Evolutionary conservation across 2,329 filamentous ascomycete genomes (phyloP).

Genomic region (Lojkania enalia): DNA sequence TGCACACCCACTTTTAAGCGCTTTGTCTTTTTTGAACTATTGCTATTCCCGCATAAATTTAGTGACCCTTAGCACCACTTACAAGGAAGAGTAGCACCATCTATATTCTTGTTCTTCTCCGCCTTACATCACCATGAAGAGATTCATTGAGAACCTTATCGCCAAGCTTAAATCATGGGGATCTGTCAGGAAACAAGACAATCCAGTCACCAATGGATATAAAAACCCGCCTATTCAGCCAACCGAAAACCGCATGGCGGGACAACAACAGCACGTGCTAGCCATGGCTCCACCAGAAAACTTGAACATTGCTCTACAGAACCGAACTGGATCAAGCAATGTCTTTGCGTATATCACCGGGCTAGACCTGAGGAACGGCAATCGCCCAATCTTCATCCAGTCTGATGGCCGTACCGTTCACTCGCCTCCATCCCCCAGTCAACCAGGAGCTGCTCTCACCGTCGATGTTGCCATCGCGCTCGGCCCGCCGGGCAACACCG

Average conservation of each 20-base stretch:
- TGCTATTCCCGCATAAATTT: background rate
- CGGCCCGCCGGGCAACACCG: slow-evolving; percentile 62
- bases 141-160: slow-evolving; percentile 30
- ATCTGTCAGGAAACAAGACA: slow-evolving; percentile 2
- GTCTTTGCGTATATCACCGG: slow-evolving; percentile 75
- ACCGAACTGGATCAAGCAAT: slow-evolving; percentile 63
- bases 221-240: slow-evolving; percentile 8
- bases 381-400: slow-evolving; percentile 64
- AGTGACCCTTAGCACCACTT: too few relatives aligned
- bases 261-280: slow-evolving; percentile 29
- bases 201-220: slow-evolving; percentile 8
- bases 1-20: slow-evolving; percentile 11
- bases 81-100: too few relatives aligned
- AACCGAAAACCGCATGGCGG: slow-evolving; percentile 4
- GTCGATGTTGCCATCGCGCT: slow-evolving; percentile 66
- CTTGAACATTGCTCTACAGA: slow-evolving; percentile 65
- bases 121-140: slow-evolving; percentile 21
- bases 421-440: slow-evolving; percentile 63
- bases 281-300: slow-evolving; percentile 42
- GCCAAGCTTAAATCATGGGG: slow-evolving; percentile 23
- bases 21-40: slow-evolving; percentile 1
- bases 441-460: slow-evolving; percentile 55
- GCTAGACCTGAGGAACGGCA: slow-evolving; percentile 61
- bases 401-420: slow-evolving; percentile 68
- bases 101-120: slow-evolving; percentile 7